Evolutionary conservation across 169 alveolate genomes (phyloP).

Genomic region (Plasmodium chabaudi): DNA sequence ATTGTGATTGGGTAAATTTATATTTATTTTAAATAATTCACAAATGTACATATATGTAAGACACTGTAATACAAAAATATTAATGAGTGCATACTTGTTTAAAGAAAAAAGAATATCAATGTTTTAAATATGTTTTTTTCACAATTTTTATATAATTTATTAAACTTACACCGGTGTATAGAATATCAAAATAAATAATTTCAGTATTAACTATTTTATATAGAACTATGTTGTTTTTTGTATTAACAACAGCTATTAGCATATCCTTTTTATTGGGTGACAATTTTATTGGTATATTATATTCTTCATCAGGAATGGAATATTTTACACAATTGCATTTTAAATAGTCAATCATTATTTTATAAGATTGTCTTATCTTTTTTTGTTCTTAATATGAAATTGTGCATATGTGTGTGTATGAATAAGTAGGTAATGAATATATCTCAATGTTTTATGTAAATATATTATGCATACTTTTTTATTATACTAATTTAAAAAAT

Average conservation of each 20-base stretch:
- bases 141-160: neutral
- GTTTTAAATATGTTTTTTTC: neutral
- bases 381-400: neutral
- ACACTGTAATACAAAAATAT: too few relatives aligned
- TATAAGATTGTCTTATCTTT: neutral
- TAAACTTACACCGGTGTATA: slow-evolving; percentile 52
- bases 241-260: slow-evolving; percentile 38
- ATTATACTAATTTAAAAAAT: neutral
- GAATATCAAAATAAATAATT: slow-evolving; percentile 20
- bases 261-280: slow-evolving; percentile 33
- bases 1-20: neutral
- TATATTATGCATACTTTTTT: neutral
- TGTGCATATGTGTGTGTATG: neutral
- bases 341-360: slow-evolving; percentile 44
- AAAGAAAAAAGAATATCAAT: too few relatives aligned
- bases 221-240: slow-evolving; percentile 30
- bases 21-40: neutral
- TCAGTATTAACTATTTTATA: slow-evolving; percentile 27
- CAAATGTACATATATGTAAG: neutral
- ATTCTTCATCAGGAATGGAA: slow-evolving; percentile 45
- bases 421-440: neutral
- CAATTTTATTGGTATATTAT: slow-evolving; percentile 29
- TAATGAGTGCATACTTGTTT: too few relatives aligned
- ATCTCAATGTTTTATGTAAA: neutral
- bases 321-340: slow-evolving; percentile 53